phyloP scores from a whole-genome alignment of 1,284 basidiomycete genomes.

The Athelia sp. region DNA sequence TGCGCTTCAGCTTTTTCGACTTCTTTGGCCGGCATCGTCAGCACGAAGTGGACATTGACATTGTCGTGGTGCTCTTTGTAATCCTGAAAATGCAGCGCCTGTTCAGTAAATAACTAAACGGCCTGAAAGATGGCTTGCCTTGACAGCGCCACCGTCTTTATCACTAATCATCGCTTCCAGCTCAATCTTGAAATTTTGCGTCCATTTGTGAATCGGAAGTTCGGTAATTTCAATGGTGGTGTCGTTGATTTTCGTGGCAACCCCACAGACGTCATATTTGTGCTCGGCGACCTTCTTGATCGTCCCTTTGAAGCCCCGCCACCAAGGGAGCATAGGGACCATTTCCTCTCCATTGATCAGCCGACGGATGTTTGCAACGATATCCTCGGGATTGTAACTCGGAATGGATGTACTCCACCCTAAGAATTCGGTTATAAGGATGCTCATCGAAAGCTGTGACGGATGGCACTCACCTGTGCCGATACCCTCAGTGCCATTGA shows the following conservation, averaged over 20 bases:
- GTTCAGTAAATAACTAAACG: conserved; percentile 4
- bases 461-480: conserved; percentile 70
- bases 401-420: conserved; percentile 97
- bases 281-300: conserved; percentile 80
- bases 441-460: conserved; percentile 4
- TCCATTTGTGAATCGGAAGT: conserved; percentile 95
- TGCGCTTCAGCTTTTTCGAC: conserved; percentile 87
- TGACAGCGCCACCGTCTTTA: conserved; percentile 67
- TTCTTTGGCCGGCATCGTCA: conserved; percentile 79
- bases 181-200: conserved; percentile 86
- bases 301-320: conserved; percentile 90
- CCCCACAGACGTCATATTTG: conserved; percentile 85
- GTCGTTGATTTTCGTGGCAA: conserved; percentile 76
- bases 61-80: conserved; percentile 97
- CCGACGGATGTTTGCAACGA: conserved; percentile 84
- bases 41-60: conserved; percentile 85
- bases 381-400: conserved; percentile 90
- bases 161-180: conserved; percentile 77
- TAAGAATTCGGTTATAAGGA: conserved; percentile 21
- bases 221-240: conserved; percentile 94
- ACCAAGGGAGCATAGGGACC: conserved; percentile 92
- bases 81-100: conserved; percentile 48
- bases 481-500: conserved; percentile 98
- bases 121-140: conserved; percentile 36
- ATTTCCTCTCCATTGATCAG: conserved; percentile 86